Evolutionary conservation across 2,329 filamentous ascomycete species (phyloP).

Genomic region (Graphium sp.): DNA sequence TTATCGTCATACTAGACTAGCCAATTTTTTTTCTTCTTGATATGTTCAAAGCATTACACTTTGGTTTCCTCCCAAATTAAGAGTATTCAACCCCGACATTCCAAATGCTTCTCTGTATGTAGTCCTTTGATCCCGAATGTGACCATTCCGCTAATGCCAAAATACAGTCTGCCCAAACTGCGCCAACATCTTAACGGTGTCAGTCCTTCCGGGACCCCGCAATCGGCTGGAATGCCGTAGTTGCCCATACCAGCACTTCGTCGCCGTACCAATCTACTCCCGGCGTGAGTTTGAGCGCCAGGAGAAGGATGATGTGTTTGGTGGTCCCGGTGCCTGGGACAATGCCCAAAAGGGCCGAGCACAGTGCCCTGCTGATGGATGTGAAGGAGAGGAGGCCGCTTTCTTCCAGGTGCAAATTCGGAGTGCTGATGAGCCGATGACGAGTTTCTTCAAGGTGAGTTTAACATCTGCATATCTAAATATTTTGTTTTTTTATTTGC

Average conservation of each 20-base stretch:
- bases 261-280: constrained; percentile 62
- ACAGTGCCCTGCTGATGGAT: constrained; percentile 69
- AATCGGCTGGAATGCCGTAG: constrained; percentile 93
- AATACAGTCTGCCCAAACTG: too few relatives aligned
- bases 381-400: constrained; percentile 70
- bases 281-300: constrained; percentile 77
- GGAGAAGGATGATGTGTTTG: constrained; percentile 79
- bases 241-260: constrained; percentile 80
- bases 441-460: constrained; percentile 76
- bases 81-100: too few relatives aligned
- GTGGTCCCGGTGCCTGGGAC: constrained; percentile 75
- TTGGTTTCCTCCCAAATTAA: too few relatives aligned
- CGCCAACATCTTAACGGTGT: too few relatives aligned
- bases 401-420: constrained; percentile 97
- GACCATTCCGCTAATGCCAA: too few relatives aligned
- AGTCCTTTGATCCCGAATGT: too few relatives aligned
- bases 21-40: too few relatives aligned
- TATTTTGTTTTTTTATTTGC: constrained; percentile 4
- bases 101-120: too few relatives aligned
- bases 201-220: too few relatives aligned
- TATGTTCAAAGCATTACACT: too few relatives aligned
- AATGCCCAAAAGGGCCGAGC: constrained; percentile 74
- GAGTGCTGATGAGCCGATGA: constrained; percentile 97
- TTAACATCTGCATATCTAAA: constrained; percentile 2
- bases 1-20: too few relatives aligned